Percentiles rank a stretch among this genome's conserved stretches.
Evolutionary conservation across 2,329 filamentous ascomycete genomes (phyloP).

Genomic region (Alternaria longipes): DNA sequence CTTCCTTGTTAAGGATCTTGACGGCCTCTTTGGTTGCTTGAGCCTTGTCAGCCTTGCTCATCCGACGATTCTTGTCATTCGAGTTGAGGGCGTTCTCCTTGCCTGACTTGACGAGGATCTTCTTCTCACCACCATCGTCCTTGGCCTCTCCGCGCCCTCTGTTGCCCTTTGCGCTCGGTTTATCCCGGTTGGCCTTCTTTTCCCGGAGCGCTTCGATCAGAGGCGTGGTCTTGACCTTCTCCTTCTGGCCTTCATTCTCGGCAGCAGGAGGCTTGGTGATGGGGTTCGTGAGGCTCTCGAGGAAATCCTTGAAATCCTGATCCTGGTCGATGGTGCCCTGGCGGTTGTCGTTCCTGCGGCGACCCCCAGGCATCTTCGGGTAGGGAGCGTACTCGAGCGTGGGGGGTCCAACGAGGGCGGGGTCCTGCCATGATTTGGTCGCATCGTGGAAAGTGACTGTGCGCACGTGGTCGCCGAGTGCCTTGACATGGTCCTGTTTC

Average conservation of each 20-base stretch:
- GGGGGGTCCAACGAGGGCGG: slow-evolving; percentile 79
- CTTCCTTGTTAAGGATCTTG: slow-evolving; percentile 65
- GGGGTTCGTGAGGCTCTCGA: slow-evolving; percentile 84
- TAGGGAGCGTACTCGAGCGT: slow-evolving; percentile 83
- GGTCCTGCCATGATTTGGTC: slow-evolving; percentile 75
- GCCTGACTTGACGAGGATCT: slow-evolving; percentile 43
- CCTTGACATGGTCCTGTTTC: slow-evolving; percentile 72
- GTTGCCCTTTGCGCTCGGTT: slow-evolving; percentile 61
- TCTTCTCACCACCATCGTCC: slow-evolving; percentile 64
- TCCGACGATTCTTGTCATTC: slow-evolving; percentile 52
- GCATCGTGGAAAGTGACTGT: slow-evolving; percentile 79
- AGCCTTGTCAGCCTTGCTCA: slow-evolving; percentile 65
- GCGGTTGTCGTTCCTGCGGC: slow-evolving; percentile 79
- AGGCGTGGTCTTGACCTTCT: slow-evolving; percentile 82
- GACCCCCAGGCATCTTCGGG: slow-evolving; percentile 79
- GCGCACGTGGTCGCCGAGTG: slow-evolving; percentile 76
- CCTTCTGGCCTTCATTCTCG: slow-evolving; percentile 63
- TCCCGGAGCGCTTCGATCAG: slow-evolving; percentile 89
- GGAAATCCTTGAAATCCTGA: slow-evolving; percentile 91
- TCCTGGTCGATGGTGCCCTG: slow-evolving; percentile 98
- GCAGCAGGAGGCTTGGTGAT: slow-evolving; percentile 64
- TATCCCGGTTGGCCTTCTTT: slow-evolving; percentile 82
- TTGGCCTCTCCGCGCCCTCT: slow-evolving; percentile 69
- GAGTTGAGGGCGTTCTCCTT: slow-evolving; percentile 43
- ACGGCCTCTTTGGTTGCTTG: slow-evolving; percentile 70